These are phyloP conservation scores for Glycyrrhiza uralensis DNA, from an alignment of 306 rosid species.

Conservation along the genomic window DNA sequence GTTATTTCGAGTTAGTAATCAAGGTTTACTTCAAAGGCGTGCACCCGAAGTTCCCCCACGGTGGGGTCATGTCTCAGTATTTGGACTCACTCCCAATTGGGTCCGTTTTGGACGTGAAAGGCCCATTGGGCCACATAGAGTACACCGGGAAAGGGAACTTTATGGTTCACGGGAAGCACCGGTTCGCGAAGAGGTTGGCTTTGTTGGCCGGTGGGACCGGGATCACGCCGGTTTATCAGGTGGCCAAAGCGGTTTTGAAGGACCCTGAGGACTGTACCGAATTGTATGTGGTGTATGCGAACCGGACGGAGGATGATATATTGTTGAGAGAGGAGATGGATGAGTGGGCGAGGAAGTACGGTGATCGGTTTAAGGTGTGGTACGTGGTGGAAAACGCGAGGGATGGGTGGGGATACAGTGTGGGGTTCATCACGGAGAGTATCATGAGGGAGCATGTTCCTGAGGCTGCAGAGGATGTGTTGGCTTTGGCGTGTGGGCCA, in stretches of 20 bases:
- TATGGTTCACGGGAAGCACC: slow-evolving; percentile 53
- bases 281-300: slow-evolving; percentile 75
- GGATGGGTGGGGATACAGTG: slow-evolving; percentile 77
- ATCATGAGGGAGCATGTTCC: slow-evolving; percentile 71
- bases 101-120: slow-evolving; percentile 54
- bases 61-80: slow-evolving; percentile 74
- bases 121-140: slow-evolving; percentile 90
- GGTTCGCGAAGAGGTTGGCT: slow-evolving; percentile 53
- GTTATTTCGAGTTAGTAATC: slow-evolving; percentile 64
- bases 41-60: slow-evolving; percentile 75
- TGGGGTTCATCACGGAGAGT: slow-evolving; percentile 61
- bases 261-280: slow-evolving; percentile 69
- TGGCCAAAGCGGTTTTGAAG: slow-evolving; percentile 69
- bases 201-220: slow-evolving; percentile 92
- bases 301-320: slow-evolving; percentile 78
- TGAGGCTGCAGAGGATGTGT: slow-evolving; percentile 32
- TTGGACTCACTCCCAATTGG: slow-evolving; percentile 57
- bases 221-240: slow-evolving; percentile 81
- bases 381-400: slow-evolving; percentile 55
- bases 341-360: slow-evolving; percentile 46
- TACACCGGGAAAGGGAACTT: slow-evolving; percentile 63
- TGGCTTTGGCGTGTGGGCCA: slow-evolving; percentile 84
- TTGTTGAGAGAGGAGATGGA: slow-evolving; percentile 68
- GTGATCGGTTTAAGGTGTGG: slow-evolving; percentile 63
- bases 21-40: slow-evolving; percentile 69